Evolutionary conservation across 1,139 yeast genomes (phyloP).

Genomic region (Geotrichum carabidarum): DNA sequence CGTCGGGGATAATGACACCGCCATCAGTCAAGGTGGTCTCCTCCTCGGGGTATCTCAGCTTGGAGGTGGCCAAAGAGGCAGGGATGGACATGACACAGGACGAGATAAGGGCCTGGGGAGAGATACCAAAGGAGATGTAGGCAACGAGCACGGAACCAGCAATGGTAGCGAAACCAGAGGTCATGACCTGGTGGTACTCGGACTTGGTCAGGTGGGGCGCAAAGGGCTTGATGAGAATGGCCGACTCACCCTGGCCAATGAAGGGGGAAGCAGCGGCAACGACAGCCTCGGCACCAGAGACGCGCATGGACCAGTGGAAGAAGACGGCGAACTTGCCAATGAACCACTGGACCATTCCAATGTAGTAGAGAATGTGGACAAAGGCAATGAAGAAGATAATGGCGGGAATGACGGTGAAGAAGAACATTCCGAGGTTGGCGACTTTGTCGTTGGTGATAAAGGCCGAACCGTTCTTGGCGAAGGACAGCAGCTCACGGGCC

Average conservation of each 20-base stretch:
- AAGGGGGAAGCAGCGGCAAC: conserved; percentile 69
- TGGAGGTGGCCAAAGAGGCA: conserved; percentile 59
- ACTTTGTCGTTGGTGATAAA: conserved; percentile 43
- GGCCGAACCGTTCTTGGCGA: conserved; percentile 59
- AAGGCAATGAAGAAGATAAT: conserved; percentile 62
- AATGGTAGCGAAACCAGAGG: conserved; percentile 64
- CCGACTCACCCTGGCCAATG: conserved; percentile 65
- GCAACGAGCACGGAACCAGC: conserved; percentile 64
- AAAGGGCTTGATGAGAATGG: conserved; percentile 58
- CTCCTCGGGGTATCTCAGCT: conserved; percentile 58
- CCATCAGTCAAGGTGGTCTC: conserved; percentile 54
- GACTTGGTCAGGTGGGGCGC: conserved; percentile 58
- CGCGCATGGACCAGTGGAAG: conserved; percentile 58
- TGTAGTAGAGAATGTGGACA: conserved; percentile 58
- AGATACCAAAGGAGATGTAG: conserved; percentile 60
- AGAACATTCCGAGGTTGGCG: conserved; percentile 36
- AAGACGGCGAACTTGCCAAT: conserved; percentile 55
- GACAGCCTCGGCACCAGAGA: conserved; percentile 63
- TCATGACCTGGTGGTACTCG: conserved; percentile 61
- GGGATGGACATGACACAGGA: conserved; percentile 72
- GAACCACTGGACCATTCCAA: conserved; percentile 59
- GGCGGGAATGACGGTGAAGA: conserved; percentile 58
- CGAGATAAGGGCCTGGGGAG: conserved; percentile 59
- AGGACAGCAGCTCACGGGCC: conserved; percentile 58
- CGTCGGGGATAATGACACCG: conserved; percentile 46